Evolutionary conservation across 805 yeast species (phyloP).

Genomic region (Pichia exigua): DNA sequence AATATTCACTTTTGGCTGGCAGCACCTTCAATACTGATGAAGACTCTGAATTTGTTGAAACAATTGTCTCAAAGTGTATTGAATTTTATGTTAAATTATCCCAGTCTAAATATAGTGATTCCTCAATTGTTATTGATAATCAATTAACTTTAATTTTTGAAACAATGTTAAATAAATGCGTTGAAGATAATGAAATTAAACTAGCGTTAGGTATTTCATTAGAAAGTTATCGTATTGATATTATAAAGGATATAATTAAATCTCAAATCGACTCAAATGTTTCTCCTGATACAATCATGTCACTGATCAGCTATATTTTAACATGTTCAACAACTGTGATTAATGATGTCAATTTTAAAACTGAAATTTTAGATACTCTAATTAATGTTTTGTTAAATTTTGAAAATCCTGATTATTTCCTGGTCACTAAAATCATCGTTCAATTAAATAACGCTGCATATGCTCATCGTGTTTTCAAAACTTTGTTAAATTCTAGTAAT

Average conservation of each 20-base stretch:
- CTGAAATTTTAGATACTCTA: conserved; percentile 52
- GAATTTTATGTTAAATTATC: conserved; percentile 68
- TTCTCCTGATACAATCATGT: conserved; percentile 46
- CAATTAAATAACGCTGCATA: conserved; percentile 72
- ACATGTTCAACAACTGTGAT: conserved; percentile 59
- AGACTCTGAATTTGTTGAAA: conserved; percentile 80
- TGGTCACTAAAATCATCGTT: conserved; percentile 77
- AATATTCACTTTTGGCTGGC: conserved; percentile 81
- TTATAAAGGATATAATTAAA: conserved; percentile 52
- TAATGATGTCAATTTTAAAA: conserved; percentile 57
- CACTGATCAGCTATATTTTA: conserved; percentile 64
- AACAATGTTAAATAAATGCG: conserved; percentile 78
- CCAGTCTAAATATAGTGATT: conserved; percentile 36
- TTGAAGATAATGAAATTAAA: conserved; percentile 58
- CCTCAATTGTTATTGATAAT: conserved; percentile 39
- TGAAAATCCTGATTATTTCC: conserved; percentile 68
- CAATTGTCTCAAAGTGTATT: conserved; percentile 89
- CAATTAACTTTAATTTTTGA: conserved; percentile 69
- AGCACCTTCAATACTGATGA: conserved; percentile 68
- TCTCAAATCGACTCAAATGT: conserved; percentile 25
- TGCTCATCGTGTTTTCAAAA: conserved; percentile 62
- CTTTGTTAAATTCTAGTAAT: conserved; percentile 40
- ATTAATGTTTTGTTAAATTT: conserved; percentile 52
- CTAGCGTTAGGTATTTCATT: conserved; percentile 86
- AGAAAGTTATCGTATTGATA: conserved; percentile 81